Evolutionary conservation across 1,139 yeast species (phyloP).

Genomic region (Geotrichum europaeum): DNA sequence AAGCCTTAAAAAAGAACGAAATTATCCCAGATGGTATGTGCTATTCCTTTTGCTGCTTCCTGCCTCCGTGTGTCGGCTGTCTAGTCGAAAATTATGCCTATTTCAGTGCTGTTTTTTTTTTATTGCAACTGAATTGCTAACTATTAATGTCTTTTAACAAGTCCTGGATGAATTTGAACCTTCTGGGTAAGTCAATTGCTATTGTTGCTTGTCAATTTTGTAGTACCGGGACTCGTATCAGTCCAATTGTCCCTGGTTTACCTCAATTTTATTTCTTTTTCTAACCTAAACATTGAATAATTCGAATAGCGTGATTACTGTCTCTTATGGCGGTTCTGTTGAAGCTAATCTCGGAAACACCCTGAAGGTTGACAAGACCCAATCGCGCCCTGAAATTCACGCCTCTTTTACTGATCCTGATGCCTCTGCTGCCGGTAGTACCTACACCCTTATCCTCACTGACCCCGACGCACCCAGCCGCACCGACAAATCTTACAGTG

Average conservation of each 20-base stretch:
- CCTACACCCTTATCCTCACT: slow-evolving; percentile 69
- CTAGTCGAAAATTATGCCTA: neutral
- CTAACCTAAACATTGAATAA: neutral
- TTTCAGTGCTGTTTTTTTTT: neutral
- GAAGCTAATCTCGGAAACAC: slow-evolving; percentile 81
- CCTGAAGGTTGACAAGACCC: slow-evolving; percentile 59
- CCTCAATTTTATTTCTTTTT: neutral
- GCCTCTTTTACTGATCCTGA: slow-evolving; percentile 50
- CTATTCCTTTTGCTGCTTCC: slow-evolving; percentile 4
- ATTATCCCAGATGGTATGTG: slow-evolving; percentile 60
- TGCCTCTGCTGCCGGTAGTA: slow-evolving; percentile 37
- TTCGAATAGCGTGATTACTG: slow-evolving; percentile 36
- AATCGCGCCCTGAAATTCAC: slow-evolving; percentile 56
- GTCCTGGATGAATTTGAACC: slow-evolving; percentile 36
- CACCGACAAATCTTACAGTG: slow-evolving; percentile 81
- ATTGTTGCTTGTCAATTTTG: slow-evolving; percentile 1
- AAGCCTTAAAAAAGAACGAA: slow-evolving; percentile 53
- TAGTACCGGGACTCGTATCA: neutral
- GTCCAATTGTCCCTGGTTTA: neutral
- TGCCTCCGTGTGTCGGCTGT: neutral
- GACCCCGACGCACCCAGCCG: slow-evolving; percentile 94
- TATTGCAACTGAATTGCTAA: neutral
- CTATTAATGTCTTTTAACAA: neutral
- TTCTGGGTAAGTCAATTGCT: slow-evolving; percentile 23
- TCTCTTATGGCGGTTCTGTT: slow-evolving; percentile 45